These are phyloP conservation scores for Populus hybrid DNA, from an alignment of 441 rosid species.

Conservation along the genomic window DNA sequence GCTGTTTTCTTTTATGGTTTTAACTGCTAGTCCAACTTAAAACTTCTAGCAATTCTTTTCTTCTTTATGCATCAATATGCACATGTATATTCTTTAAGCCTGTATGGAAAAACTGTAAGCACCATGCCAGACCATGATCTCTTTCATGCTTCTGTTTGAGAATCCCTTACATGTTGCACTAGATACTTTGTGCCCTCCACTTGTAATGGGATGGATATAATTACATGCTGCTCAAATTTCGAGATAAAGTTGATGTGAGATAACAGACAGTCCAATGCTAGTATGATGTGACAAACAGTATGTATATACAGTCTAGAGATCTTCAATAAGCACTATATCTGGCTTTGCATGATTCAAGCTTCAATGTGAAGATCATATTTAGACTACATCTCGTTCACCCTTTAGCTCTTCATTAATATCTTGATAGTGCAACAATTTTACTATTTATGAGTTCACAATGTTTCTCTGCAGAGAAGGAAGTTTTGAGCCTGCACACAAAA, in stretches of 20 bases:
- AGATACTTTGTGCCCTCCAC: not conserved
- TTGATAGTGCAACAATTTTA: not conserved
- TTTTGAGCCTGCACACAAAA: constrained; percentile 65
- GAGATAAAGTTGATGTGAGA: not conserved
- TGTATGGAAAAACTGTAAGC: not conserved
- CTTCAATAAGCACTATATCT: not conserved
- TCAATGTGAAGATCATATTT: not conserved
- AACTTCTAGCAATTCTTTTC: no score
- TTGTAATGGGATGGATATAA: not conserved
- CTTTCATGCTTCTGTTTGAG: not conserved
- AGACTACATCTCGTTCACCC: not conserved
- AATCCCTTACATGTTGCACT: not conserved
- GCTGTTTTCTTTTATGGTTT: no score
- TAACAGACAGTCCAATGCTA: not conserved
- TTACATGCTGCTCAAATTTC: not conserved
- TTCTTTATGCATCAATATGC: no score
- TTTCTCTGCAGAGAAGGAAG: constrained; percentile 59
- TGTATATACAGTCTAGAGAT: not conserved
- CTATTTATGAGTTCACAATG: constrained; percentile 14
- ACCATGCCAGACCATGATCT: not conserved
- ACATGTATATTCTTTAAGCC: no score
- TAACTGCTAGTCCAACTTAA: no score
- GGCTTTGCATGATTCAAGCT: not conserved
- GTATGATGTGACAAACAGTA: not conserved
- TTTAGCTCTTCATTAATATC: not conserved